Conservation (phyloP, 495 filamentous ascomycete genomes). For the Neurospora africana region DNA sequence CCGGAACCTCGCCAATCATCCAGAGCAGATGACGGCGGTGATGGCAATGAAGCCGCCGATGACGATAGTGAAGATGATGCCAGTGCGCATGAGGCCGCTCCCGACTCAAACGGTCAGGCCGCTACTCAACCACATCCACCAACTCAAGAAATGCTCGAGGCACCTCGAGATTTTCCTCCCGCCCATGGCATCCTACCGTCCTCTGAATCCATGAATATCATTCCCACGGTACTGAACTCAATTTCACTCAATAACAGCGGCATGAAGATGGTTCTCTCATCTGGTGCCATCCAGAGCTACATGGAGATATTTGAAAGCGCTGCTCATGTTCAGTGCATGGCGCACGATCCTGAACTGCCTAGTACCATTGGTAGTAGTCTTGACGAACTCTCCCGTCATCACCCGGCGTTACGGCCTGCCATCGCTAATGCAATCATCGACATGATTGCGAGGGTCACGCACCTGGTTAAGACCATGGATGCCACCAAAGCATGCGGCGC, state of each 20-base stretch:
- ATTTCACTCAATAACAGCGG: conserved; percentile 85
- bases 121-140: conserved; percentile 34
- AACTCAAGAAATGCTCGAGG: conserved; percentile 29
- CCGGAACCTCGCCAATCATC: conserved; percentile 5
- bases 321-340: conserved; percentile 74
- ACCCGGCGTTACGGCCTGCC: conserved; percentile 66
- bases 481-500: conserved; percentile 60
- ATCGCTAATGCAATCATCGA: conserved; percentile 72
- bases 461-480: conserved; percentile 58
- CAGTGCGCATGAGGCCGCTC: conserved; percentile 26
- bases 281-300: conserved; percentile 69
- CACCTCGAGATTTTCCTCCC: conserved; percentile 34
- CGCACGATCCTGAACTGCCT: conserved; percentile 56
- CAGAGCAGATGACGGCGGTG: background rate
- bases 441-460: conserved; percentile 69
- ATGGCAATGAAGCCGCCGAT: background rate
- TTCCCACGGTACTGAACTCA: conserved; percentile 82
- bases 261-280: conserved; percentile 81
- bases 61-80: conserved; percentile 19
- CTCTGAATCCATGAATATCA: conserved; percentile 71
- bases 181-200: conserved; percentile 73
- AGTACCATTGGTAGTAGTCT: conserved; percentile 67
- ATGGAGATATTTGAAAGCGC: conserved; percentile 92
- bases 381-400: conserved; percentile 90
- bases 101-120: conserved; percentile 27